Base-by-base conservation (phyloP, 129 eudicot genomes). In the Cynara cardunculus region DNA sequence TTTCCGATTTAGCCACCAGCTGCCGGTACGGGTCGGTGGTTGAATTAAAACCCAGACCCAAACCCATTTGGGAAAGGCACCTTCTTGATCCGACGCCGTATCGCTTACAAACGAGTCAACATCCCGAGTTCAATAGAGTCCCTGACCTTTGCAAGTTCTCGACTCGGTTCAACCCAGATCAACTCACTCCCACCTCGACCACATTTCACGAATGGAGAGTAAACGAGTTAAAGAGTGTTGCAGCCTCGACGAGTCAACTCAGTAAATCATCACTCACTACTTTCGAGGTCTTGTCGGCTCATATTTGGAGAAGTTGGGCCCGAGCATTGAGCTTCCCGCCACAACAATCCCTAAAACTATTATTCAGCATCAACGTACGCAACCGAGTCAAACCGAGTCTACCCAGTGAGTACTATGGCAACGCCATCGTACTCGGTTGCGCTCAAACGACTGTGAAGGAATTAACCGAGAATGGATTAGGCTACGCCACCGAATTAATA, bases 301-400 rank as follows among this genome's bases (percentile, higher is more conserved):
- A 89, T 75, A 81, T 90, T 0, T 93, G 98, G 98, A 74, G 88
- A 69, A 77, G 92, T 4, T 93, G 96, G 98, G 94, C 91, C 6
- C 83, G 64, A 74, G 89, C 96, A 25, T 65, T 93, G 28, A 81
- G 81, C 22, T 82, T 93, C 72, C 94, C 96, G 1, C 72, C 90
- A 1, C 89, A 82, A 32, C 98, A 93, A 81, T 71, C 82, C 4
- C 44, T 90, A 21, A 93, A 89, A 78, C 76, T 93, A 1, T 26
- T 93, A 31, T 93, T 93, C 69, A 90, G 92, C 76, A 81, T 93
- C 7, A 81, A 90, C 79, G 44, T 90, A 3, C 93, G 98, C 0
- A 68, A 86, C 76, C 96, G 92, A 61, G 88, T 90, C 71, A 77
- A 86, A 67, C 98, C 94, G 82, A 84, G 90, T 39, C 82, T 93